Evolutionary conservation across 192 early-diverging fungal species (phyloP).

Genomic region (Chytriomyces confervae): DNA sequence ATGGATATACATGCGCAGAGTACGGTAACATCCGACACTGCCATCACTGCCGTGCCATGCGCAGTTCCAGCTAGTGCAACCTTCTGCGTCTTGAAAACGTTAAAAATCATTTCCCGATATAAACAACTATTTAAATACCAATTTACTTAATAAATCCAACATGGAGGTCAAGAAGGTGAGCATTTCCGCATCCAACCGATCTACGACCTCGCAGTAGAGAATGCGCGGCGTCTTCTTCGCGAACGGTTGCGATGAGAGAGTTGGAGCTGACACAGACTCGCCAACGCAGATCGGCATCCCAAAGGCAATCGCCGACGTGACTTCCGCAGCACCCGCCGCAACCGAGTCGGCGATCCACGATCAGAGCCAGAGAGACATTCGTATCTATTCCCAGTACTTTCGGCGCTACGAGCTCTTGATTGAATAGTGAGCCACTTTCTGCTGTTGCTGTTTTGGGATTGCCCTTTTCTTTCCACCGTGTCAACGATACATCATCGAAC

Average conservation of each 20-base stretch:
- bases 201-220: background rate
- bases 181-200: background rate
- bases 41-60: too few species aligned
- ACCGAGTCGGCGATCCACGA: slow-evolving; percentile 12
- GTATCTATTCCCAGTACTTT: slow-evolving; percentile 52
- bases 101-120: too few species aligned
- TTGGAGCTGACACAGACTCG: background rate
- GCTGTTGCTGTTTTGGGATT: background rate
- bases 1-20: too few species aligned
- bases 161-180: background rate
- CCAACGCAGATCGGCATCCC: slow-evolving; percentile 31
- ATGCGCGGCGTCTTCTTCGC: background rate
- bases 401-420: slow-evolving; percentile 72
- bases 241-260: background rate
- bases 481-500: too few species aligned
- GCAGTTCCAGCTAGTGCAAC: too few species aligned
- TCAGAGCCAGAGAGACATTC: slow-evolving; percentile 35
- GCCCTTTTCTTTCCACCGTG: slow-evolving; percentile 4
- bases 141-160: too few species aligned
- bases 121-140: too few species aligned
- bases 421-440: slow-evolving; percentile 62
- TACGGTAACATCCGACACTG: too few species aligned
- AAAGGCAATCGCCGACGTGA: background rate
- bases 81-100: too few species aligned
- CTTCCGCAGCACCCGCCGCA: background rate